phyloP scores from a whole-genome alignment of 106 monocot species.

The Dendrobium nobile region DNA sequence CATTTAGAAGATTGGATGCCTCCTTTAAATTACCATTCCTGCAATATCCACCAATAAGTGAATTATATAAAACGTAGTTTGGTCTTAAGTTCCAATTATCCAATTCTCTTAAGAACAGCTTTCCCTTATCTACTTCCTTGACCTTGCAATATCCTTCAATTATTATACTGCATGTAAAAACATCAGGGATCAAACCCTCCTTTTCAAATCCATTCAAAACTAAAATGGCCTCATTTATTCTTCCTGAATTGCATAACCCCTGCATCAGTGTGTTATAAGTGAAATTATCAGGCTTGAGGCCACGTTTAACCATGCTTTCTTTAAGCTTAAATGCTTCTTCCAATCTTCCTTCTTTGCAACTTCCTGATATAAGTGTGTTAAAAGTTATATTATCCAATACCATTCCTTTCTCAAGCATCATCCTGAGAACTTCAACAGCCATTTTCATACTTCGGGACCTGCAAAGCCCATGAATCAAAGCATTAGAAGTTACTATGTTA shows the following conservation, averaged over 20 bases:
- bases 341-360: constrained; percentile 60
- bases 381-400: constrained; percentile 55
- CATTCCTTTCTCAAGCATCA: constrained; percentile 50
- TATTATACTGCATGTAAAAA: constrained; percentile 56
- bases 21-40: constrained; percentile 30
- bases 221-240: constrained; percentile 45
- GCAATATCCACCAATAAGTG: constrained; percentile 62
- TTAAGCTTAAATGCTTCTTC: constrained; percentile 56
- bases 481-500: constrained; percentile 55
- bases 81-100: constrained; percentile 39
- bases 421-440: constrained; percentile 38
- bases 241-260: constrained; percentile 58
- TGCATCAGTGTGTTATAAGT: constrained; percentile 69
- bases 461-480: constrained; percentile 74
- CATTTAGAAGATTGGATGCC: constrained; percentile 51
- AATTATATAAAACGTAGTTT: constrained; percentile 69
- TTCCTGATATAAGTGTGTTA: constrained; percentile 63
- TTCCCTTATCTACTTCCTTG: constrained; percentile 59
- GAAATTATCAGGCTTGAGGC: constrained; percentile 60
- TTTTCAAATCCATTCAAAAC: constrained; percentile 42
- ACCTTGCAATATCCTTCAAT: constrained; percentile 74
- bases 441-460: constrained; percentile 36
- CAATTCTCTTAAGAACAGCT: constrained; percentile 49
- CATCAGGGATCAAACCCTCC: constrained; percentile 41
- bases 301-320: constrained; percentile 58